Percentiles rank a stretch among this genome's conserved stretches.
These are phyloP conservation scores for Sphagnum tenellum DNA, from an alignment of 225 moss, liverwort and hornwort genomes.

Conservation along the genomic window DNA sequence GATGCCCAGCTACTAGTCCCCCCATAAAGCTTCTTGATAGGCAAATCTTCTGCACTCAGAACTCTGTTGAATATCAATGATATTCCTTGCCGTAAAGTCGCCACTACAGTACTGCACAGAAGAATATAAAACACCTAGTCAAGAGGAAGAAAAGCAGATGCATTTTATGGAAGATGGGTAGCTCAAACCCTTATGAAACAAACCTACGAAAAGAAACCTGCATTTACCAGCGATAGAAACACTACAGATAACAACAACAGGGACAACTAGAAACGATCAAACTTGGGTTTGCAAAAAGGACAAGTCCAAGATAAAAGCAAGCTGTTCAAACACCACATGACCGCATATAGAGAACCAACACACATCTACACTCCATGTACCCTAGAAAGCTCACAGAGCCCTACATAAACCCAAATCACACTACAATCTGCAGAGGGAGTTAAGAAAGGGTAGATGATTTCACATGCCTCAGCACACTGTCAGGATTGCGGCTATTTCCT, in stretches of 20 bases:
- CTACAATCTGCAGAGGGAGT: background rate
- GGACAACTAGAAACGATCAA: no score
- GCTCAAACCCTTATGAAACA: background rate
- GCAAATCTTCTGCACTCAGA: conserved; percentile 67
- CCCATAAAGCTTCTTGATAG: conserved; percentile 47
- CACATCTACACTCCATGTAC: no score
- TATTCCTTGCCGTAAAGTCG: conserved; percentile 95
- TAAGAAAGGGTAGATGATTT: background rate
- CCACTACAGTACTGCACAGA: conserved; percentile 59
- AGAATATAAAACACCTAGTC: no score
- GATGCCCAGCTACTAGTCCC: conserved; percentile 61
- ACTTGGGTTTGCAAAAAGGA: no score
- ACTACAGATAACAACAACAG: no score
- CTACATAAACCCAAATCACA: no score
- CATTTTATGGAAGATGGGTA: conserved; percentile 1
- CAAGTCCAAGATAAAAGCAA: no score
- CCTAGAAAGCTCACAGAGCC: no score
- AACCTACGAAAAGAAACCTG: no score
- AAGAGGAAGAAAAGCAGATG: background rate
- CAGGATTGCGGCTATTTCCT: conserved; percentile 59
- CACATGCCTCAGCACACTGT: conserved; percentile 61
- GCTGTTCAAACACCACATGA: no score
- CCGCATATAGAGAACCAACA: no score
- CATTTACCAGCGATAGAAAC: no score
- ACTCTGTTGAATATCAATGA: conserved; percentile 93